Percentiles rank a stretch among this genome's conserved stretches.
phyloP scores from a whole-genome alignment of 75 land plant species.

The Larix kaempferi region DNA sequence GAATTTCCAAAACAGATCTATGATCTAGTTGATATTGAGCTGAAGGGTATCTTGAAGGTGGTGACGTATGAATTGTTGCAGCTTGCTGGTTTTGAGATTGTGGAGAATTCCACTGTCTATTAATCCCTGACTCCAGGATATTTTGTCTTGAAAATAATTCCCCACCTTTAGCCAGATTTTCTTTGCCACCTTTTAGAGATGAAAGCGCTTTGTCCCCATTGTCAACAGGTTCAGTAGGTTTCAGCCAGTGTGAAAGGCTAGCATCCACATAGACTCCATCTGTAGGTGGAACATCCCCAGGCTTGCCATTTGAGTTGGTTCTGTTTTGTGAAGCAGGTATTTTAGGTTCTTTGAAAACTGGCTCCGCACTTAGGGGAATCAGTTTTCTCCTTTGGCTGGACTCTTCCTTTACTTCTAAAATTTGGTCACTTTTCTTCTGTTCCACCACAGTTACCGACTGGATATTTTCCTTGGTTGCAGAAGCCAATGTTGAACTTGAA shows the following conservation, averaged over 20 bases:
- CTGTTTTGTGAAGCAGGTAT: background rate
- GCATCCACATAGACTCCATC: slow-evolving; percentile 27
- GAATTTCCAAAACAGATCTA: background rate
- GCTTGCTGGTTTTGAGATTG: slow-evolving; percentile 5
- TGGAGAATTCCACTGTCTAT: background rate
- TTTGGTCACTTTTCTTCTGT: slow-evolving; percentile 29
- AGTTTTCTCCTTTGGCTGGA: slow-evolving; percentile 5
- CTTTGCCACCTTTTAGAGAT: background rate
- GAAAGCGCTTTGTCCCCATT: background rate
- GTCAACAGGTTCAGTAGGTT: slow-evolving; percentile 13
- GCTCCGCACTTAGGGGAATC: slow-evolving; percentile 7
- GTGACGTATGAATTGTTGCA: background rate
- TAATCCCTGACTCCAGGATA: background rate
- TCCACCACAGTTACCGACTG: background rate
- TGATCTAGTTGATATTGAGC: background rate
- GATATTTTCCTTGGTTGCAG: background rate
- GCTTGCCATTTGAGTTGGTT: background rate
- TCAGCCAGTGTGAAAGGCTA: slow-evolving; percentile 63
- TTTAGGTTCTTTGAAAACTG: slow-evolving; percentile 18
- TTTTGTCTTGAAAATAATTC: background rate
- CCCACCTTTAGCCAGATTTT: background rate
- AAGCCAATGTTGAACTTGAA: background rate
- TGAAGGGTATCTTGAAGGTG: background rate
- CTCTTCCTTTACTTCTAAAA: slow-evolving; percentile 4
- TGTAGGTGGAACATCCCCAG: background rate